phyloP scores from a whole-genome alignment of 2,329 filamentous ascomycete species.

The Phyllosticta citribraziliensis region DNA sequence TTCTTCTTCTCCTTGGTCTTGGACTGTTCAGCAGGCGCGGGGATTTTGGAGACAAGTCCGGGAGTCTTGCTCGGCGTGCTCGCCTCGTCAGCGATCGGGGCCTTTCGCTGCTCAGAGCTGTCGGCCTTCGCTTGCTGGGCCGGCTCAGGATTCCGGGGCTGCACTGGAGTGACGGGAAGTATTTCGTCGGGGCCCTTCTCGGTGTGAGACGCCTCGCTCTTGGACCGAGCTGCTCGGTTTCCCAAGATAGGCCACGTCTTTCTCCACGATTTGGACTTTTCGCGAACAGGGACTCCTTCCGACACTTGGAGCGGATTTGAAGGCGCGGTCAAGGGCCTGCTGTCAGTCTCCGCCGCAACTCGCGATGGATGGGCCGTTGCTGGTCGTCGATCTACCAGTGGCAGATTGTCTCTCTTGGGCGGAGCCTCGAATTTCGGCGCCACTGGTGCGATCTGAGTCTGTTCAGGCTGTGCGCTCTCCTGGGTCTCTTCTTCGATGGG shows the following conservation, averaged over 20 bases:
- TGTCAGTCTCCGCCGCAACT: background rate
- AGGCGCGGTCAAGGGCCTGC: background rate
- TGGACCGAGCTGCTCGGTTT: background rate
- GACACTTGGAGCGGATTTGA: background rate
- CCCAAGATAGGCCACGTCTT: background rate
- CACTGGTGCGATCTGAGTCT: no score
- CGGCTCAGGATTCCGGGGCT: no score
- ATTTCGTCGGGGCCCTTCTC: background rate
- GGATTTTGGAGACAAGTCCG: background rate
- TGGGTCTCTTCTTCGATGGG: no score
- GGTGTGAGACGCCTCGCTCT: no score
- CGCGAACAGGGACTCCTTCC: no score
- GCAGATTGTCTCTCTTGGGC: no score
- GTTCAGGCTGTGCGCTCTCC: no score
- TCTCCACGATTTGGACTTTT: background rate
- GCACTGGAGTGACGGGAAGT: background rate
- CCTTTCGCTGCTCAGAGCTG: no score
- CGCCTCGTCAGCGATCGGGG: no score
- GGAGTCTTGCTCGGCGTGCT: no score
- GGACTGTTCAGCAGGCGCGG: background rate
- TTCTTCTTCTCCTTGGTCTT: conserved; percentile 5
- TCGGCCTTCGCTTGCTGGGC: no score
- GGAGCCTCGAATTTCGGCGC: no score
- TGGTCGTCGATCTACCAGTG: background rate
- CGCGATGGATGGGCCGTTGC: background rate